These are phyloP conservation scores for Leccinum truebloodii DNA, from an alignment of 768 basidiomycete species.

Conservation along the genomic window DNA sequence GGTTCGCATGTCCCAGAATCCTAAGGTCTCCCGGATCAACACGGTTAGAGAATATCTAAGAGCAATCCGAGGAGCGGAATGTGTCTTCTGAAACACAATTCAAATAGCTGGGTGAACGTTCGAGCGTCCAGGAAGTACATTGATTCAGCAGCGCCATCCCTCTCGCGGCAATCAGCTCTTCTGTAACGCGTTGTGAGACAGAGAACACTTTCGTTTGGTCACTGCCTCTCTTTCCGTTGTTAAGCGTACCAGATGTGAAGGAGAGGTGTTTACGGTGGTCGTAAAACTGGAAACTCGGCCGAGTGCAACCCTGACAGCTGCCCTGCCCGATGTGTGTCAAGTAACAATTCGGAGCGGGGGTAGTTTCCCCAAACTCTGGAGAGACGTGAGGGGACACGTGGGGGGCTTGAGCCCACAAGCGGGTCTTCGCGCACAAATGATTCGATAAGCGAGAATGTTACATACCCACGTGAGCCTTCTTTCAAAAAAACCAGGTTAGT, in stretches of 20 bases:
- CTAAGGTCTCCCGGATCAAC: slow-evolving; percentile 10
- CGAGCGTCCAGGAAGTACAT: not conserved
- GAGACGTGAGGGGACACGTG: not conserved
- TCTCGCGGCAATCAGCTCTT: not conserved
- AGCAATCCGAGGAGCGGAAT: slow-evolving; percentile 4
- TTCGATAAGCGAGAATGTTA: not conserved
- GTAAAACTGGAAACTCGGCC: not conserved
- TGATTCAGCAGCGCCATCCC: not conserved
- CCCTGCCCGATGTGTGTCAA: slow-evolving; percentile 5
- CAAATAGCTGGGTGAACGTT: not conserved
- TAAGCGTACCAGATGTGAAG: slow-evolving; percentile 1
- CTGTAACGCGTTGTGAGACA: slow-evolving; percentile 5
- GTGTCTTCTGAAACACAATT: slow-evolving; percentile 17
- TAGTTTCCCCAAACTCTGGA: not conserved
- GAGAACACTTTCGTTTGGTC: not conserved
- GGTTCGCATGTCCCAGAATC: not conserved
- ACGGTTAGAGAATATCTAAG: not conserved
- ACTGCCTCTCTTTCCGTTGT: slow-evolving; percentile 3
- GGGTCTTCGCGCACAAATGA: not conserved
- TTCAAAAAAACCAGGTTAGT: not conserved
- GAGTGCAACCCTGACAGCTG: not conserved
- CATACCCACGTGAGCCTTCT: not conserved
- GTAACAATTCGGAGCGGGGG: not conserved
- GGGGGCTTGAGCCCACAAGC: not conserved
- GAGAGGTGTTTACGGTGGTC: slow-evolving; percentile 12